Percentiles rank a stretch among this genome's conserved stretches.
Evolutionary conservation across 2,329 filamentous ascomycete species (phyloP).

Genomic region (Ophiostoma australiae): DNA sequence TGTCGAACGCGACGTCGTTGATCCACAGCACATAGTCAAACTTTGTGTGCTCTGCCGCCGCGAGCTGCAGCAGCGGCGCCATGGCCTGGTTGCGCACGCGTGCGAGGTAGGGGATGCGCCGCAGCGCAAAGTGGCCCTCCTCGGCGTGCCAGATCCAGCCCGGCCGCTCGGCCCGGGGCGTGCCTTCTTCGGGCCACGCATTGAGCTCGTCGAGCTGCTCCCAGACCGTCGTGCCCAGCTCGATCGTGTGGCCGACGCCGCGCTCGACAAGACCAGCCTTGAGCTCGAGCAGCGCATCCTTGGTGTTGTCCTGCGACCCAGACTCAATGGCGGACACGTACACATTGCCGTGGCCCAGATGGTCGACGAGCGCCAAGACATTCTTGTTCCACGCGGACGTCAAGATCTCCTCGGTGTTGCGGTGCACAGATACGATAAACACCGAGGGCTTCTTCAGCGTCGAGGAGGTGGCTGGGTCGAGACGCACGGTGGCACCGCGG

Average conservation of each 20-base stretch:
- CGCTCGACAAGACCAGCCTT: constrained; percentile 48
- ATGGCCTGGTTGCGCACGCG: constrained; percentile 59
- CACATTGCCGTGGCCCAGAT: constrained; percentile 57
- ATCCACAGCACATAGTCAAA: constrained; percentile 57
- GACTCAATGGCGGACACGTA: constrained; percentile 63
- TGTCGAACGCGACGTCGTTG: constrained; percentile 56
- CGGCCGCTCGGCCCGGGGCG: constrained; percentile 36
- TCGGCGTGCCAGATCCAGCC: constrained; percentile 59
- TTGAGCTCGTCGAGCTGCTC: constrained; percentile 54
- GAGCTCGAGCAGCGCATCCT: constrained; percentile 55
- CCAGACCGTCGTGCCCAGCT: constrained; percentile 50
- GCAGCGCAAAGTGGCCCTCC: constrained; percentile 48
- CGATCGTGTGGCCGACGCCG: constrained; percentile 51
- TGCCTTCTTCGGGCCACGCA: constrained; percentile 33
- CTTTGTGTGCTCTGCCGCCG: constrained; percentile 29
- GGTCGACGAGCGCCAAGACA: constrained; percentile 50
- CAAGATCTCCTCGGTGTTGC: constrained; percentile 59
- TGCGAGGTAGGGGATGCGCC: constrained; percentile 65
- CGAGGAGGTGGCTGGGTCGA: constrained; percentile 25
- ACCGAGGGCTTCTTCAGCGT: constrained; percentile 38
- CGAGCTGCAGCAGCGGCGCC: constrained; percentile 50
- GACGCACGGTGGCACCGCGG: constrained; percentile 22
- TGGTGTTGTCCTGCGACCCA: constrained; percentile 63
- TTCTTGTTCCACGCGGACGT: constrained; percentile 56
- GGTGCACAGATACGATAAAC: constrained; percentile 63